A percentile compares a stretch with the other conserved stretches of the same genome.
Evolutionary conservation across 1,139 yeast species (phyloP).

Genomic region (Hanseniaspora uvarum): DNA sequence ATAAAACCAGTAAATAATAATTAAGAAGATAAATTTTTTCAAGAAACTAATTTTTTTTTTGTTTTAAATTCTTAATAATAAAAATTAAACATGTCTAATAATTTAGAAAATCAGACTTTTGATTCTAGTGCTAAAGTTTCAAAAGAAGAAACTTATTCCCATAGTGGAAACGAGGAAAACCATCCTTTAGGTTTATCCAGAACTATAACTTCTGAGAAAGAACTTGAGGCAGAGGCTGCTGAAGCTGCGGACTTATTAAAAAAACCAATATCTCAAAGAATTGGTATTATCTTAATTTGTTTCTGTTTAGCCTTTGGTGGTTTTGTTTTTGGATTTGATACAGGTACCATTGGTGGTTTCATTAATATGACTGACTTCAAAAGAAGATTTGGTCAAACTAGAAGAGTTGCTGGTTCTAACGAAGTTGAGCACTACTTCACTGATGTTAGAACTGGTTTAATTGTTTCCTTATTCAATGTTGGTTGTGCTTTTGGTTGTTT

Average conservation of each 20-base stretch:
- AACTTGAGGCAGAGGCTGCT: slow-evolving; percentile 15
- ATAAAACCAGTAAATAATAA: background rate
- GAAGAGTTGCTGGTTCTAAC: slow-evolving; percentile 26
- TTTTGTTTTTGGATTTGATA: slow-evolving; percentile 64
- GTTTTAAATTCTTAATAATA: background rate
- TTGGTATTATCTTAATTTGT: slow-evolving; percentile 30
- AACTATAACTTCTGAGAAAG: slow-evolving; percentile 6
- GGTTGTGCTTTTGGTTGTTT: slow-evolving; percentile 62
- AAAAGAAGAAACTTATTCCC: slow-evolving; percentile 1
- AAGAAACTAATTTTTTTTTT: background rate
- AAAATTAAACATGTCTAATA: background rate
- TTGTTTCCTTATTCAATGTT: slow-evolving; percentile 55
- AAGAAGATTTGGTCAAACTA: slow-evolving; percentile 31
- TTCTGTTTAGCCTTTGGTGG: slow-evolving; percentile 55
- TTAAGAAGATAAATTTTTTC: background rate
- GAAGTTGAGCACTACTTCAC: slow-evolving; percentile 32
- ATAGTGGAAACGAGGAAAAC: background rate
- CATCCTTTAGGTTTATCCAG: background rate
- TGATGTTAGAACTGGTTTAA: slow-evolving; percentile 48
- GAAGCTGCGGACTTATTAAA: slow-evolving; percentile 9
- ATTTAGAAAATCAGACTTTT: background rate
- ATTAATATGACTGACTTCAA: slow-evolving; percentile 57
- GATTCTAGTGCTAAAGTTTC: background rate
- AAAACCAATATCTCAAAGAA: slow-evolving; percentile 9
- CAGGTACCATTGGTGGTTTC: slow-evolving; percentile 69